Percentiles rank a stretch among this genome's conserved stretches.
Conservation (phyloP, 345 rosid species). For the Cardiospermum halicacabum region DNA sequence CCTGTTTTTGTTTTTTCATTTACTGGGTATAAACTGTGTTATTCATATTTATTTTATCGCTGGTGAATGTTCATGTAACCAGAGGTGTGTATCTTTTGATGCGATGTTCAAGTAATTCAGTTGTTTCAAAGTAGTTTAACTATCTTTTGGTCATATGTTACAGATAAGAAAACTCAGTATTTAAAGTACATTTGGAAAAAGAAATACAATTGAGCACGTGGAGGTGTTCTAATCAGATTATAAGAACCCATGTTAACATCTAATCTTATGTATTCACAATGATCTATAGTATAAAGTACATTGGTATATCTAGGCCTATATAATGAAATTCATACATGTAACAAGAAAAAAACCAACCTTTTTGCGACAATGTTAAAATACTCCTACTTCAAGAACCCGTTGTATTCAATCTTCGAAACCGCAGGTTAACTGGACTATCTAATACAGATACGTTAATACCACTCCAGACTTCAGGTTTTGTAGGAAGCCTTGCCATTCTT, state of each 20-base stretch:
- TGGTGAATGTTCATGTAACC: constrained; percentile 2
- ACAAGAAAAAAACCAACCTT: not conserved
- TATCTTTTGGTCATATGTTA: too few species aligned
- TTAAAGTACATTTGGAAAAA: too few species aligned
- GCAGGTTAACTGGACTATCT: constrained; percentile 34
- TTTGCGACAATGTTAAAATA: not conserved
- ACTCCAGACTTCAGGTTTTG: constrained; percentile 44
- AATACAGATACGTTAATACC: constrained; percentile 40
- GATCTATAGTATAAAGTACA: not conserved
- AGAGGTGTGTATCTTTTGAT: constrained; percentile 2
- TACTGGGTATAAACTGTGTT: constrained; percentile 4
- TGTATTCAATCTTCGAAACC: constrained; percentile 24
- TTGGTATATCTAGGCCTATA: not conserved
- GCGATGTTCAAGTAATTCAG: not conserved
- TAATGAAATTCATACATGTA: not conserved
- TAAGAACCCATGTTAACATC: not conserved
- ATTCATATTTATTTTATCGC: not conserved
- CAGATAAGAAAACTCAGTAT: too few species aligned
- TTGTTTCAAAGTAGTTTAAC: too few species aligned
- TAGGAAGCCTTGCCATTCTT: constrained; percentile 40
- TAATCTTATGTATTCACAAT: not conserved
- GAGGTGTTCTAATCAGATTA: too few species aligned
- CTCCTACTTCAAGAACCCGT: too few species aligned
- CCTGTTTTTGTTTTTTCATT: not conserved
- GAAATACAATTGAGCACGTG: too few species aligned